phyloP scores from a whole-genome alignment of 2,329 filamentous ascomycete species.

The Phialocephala sp. region DNA sequence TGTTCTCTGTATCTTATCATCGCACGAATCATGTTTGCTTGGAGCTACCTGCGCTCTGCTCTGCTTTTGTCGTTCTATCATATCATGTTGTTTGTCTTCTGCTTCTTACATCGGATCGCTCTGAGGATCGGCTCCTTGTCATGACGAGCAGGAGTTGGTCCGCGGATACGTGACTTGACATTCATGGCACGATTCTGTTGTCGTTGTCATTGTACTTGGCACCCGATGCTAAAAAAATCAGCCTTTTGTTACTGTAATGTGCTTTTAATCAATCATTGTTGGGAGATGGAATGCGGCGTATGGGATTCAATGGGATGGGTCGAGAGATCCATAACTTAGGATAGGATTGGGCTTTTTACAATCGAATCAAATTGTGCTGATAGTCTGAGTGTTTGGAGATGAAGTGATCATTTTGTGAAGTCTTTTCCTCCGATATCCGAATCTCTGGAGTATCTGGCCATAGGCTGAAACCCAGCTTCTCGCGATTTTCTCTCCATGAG shows the following conservation, averaged over 20 bases:
- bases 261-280: no score
- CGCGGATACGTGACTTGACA: no score
- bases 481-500: no score
- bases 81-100: neutral
- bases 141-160: no score
- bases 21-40: constrained; percentile 21
- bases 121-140: neutral
- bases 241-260: neutral
- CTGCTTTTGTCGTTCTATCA: constrained; percentile 9
- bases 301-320: no score
- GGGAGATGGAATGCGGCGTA: no score
- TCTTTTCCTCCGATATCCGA: no score
- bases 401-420: neutral
- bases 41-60: constrained; percentile 15
- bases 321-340: no score
- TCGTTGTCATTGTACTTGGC: neutral
- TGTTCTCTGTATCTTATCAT: constrained; percentile 28
- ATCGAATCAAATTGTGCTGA: neutral
- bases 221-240: neutral
- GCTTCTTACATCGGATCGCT: neutral
- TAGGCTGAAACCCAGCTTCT: no score
- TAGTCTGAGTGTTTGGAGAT: no score
- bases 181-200: neutral
- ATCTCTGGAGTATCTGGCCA: no score
- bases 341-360: neutral